Evolutionary conservation across 192 early-diverging fungal genomes (phyloP), one percentile per base, ranked within the genome.

Genomic region (Rhizophagus prolifer): DNA sequence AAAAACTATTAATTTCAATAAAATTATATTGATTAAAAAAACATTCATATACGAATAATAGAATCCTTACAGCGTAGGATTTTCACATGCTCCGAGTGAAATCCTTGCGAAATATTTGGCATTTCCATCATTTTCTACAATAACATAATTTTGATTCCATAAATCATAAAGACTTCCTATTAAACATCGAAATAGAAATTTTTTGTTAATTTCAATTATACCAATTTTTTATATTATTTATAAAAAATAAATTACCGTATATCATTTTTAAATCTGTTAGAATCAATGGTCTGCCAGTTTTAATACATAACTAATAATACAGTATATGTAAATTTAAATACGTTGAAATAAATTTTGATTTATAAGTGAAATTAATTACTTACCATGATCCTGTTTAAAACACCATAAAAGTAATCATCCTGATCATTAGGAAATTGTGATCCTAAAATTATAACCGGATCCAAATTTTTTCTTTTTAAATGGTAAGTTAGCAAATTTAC

Each of bases 131-230:
- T 34, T 69, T 13, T 67, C 46, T 16, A 54, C 3, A 3, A 26
- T 12, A 23, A 72, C 34, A 30, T 74, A 77, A 70, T 77, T 77
- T 13, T 58, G 75, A 77, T 77, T 72, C 70, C 71, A 77, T 61
- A 77, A 50, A 28, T 77, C 75, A 28, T 77, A 77, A 21, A 77
- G 68, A 61, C 16, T 46, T 9, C 75, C 75, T 77, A 58, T 36
- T 23, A 21, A 66, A 7, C 41, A 44, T 47, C 26, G 25, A 74
- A 69, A 34, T 34, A 3, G 25, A 74, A 69, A 34, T 34, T 0
- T 4, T 4, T 34, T 7, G 9, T 54, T 5, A 54, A 19, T 54
- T 54, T 4, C 13, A 19, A 54, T 54, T 21, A 14, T 6, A 13
- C 9, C 31, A 38, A 38, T 38, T 6, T 38, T 6, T 38, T 5